Evolutionary conservation across 345 rosid genomes (phyloP), one percentile per base, ranked within the genome.

Genomic region (Eucalyptus urophylla): DNA sequence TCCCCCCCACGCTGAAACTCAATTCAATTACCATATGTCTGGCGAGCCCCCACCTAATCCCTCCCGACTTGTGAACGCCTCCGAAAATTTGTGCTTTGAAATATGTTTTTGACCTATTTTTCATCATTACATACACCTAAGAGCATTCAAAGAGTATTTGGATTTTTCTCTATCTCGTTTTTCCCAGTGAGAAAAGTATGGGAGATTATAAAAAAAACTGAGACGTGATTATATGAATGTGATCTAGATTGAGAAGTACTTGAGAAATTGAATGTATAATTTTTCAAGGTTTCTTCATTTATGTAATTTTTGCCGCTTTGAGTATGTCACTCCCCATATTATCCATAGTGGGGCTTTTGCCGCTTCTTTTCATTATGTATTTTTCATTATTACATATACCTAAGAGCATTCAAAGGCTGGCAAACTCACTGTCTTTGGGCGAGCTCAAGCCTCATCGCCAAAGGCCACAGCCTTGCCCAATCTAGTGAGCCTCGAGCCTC

Each of bases 171-270:
- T 21, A 53, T 53, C 58, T 53, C 2, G 1, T 8, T 53, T 53
- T 53, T 53, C 0, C 24, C 25, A 8, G 21, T 19, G 2, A 53
- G 25, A 53, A 53, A 53, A 53, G 19, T 19, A 4, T 1, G 2
- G 2, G 58, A 53, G 2, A 53, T 53, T 4, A 5, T 21, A 53
- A 53, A 5, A 53, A 21, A 53, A 53, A 21, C 2, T 1, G 2
- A 53, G 2, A 8, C 0, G 5, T 21, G 11, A 53, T 0, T 2
- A 11, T 1, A 53, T 53, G 0, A 25, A 21, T 53, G 25, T 53
- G 0, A 53, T 53, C 11, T 19, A 53, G 2, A 8, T 53, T 21
- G 25, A 53, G 24, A 53, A 53, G 58, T 53, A 53, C 11, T 53
- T 53, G 25, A 19, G 11, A 53, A 53, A 53, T 53, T 53, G 25